These are phyloP conservation scores for Pythium aquatile DNA, from an alignment of 352 stramenopile genomes.

Conservation along the genomic window DNA sequence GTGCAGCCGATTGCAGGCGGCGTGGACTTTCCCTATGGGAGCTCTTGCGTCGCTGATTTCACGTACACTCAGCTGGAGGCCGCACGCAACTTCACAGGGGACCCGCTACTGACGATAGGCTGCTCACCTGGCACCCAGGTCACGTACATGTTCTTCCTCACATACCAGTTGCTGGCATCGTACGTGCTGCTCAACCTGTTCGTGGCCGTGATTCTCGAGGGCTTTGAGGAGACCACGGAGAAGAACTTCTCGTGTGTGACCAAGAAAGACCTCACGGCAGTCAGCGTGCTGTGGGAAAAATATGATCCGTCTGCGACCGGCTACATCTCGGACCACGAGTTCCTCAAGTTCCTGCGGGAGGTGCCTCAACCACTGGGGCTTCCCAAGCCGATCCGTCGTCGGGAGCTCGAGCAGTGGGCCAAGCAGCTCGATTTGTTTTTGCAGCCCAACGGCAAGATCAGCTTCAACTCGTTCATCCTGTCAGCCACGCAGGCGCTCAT, in stretches of 20 bases:
- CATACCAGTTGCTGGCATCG: conserved; percentile 57
- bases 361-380: conserved; percentile 42
- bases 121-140: conserved; percentile 35
- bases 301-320: conserved; percentile 35
- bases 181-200: conserved; percentile 83
- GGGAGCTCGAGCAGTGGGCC: conserved; percentile 36
- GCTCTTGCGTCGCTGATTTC: conserved; percentile 40
- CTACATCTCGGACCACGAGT: conserved; percentile 38
- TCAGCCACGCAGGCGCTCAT: conserved; percentile 36
- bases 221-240: conserved; percentile 61
- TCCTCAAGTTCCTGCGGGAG: conserved; percentile 38
- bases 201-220: conserved; percentile 78
- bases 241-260: conserved; percentile 36
- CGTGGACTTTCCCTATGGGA: conserved; percentile 30
- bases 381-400: conserved; percentile 21
- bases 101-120: conserved; percentile 39
- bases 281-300: conserved; percentile 35
- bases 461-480: conserved; percentile 41
- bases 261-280: conserved; percentile 36
- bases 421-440: conserved; percentile 33
- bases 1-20: conserved; percentile 30
- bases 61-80: conserved; percentile 31
- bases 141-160: conserved; percentile 68
- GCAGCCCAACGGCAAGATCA: conserved; percentile 30
- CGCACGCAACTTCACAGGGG: conserved; percentile 25